Conservation (phyloP, 2,329 filamentous ascomycete genomes). For the Scleromitrula shiraiana region DNA sequence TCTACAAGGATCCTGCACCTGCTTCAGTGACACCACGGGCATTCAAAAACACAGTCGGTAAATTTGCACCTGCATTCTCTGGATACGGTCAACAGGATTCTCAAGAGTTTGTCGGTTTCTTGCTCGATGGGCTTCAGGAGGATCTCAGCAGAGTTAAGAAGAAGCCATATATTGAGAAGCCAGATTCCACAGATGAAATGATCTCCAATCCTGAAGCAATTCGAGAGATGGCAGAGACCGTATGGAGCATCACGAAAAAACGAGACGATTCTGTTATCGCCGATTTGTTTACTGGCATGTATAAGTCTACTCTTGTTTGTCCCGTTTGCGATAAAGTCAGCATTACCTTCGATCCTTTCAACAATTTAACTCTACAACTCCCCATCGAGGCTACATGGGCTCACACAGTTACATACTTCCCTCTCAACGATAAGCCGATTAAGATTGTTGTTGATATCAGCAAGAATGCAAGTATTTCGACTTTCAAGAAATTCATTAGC, state of each 20-base stretch:
- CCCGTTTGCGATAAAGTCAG: slow-evolving; percentile 89
- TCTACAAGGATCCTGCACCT: slow-evolving; percentile 62
- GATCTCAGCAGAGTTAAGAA: slow-evolving; percentile 89
- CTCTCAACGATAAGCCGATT: slow-evolving; percentile 63
- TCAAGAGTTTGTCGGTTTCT: slow-evolving; percentile 90
- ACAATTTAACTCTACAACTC: slow-evolving; percentile 82
- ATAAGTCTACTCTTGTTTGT: slow-evolving; percentile 94
- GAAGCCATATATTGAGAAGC: slow-evolving; percentile 96
- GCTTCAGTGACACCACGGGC: slow-evolving; percentile 68
- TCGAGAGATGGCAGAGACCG: slow-evolving; percentile 74
- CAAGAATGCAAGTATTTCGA: slow-evolving; percentile 62
- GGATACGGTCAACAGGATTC: slow-evolving; percentile 96
- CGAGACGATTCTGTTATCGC: slow-evolving; percentile 93
- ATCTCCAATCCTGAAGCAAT: slow-evolving; percentile 75
- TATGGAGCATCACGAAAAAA: slow-evolving; percentile 85
- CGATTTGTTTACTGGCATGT: slow-evolving; percentile 94
- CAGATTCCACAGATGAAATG: slow-evolving; percentile 95
- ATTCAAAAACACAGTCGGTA: slow-evolving; percentile 77
- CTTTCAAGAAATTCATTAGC: slow-evolving; percentile 64
- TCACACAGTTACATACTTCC: slow-evolving; percentile 68
- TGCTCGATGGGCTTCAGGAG: slow-evolving; percentile 90
- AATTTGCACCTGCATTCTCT: slow-evolving; percentile 76
- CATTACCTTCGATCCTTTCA: slow-evolving; percentile 98
- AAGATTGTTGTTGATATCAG: slow-evolving; percentile 71
- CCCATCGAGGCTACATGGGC: slow-evolving; percentile 80